Evolutionary conservation across 116 monocot species (phyloP).

Genomic region (Papilionanthe hybrid): DNA sequence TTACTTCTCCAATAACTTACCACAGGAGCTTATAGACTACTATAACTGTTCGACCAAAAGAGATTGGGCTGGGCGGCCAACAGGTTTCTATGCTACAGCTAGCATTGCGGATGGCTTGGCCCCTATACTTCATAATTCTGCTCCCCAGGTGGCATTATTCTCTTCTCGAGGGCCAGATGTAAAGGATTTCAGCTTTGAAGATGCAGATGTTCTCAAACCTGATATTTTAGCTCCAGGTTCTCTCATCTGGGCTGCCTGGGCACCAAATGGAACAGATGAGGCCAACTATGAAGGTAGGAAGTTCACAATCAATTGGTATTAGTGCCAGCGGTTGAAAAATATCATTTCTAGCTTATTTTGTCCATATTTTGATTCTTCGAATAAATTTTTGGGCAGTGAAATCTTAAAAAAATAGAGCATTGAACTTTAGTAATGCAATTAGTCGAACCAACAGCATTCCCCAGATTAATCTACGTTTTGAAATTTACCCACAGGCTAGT

Average conservation of each 20-base stretch:
- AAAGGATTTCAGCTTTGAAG: slow-evolving; percentile 94
- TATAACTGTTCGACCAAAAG: slow-evolving; percentile 77
- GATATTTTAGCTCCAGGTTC: slow-evolving; percentile 93
- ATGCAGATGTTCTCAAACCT: slow-evolving; percentile 97
- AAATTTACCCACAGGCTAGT: neutral
- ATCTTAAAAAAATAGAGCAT: neutral
- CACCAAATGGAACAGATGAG: slow-evolving; percentile 96
- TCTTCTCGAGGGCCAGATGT: slow-evolving; percentile 98
- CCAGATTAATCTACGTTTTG: neutral
- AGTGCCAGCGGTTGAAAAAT: neutral
- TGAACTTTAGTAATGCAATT: neutral
- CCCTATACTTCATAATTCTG: slow-evolving; percentile 77
- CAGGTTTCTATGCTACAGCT: slow-evolving; percentile 53
- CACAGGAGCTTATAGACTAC: slow-evolving; percentile 79
- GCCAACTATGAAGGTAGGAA: slow-evolving; percentile 68
- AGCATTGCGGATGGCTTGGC: slow-evolving; percentile 80
- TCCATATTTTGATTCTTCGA: neutral
- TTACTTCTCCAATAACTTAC: neutral
- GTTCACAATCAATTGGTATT: neutral
- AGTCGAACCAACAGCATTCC: neutral
- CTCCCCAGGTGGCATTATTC: slow-evolving; percentile 90
- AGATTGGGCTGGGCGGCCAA: slow-evolving; percentile 80
- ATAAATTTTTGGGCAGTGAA: neutral
- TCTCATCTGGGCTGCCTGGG: slow-evolving; percentile 98
- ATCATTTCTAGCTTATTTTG: neutral